Evolutionary conservation across 2,329 filamentous ascomycete species (phyloP).

Genomic region (Trichoderma asperellum): DNA sequence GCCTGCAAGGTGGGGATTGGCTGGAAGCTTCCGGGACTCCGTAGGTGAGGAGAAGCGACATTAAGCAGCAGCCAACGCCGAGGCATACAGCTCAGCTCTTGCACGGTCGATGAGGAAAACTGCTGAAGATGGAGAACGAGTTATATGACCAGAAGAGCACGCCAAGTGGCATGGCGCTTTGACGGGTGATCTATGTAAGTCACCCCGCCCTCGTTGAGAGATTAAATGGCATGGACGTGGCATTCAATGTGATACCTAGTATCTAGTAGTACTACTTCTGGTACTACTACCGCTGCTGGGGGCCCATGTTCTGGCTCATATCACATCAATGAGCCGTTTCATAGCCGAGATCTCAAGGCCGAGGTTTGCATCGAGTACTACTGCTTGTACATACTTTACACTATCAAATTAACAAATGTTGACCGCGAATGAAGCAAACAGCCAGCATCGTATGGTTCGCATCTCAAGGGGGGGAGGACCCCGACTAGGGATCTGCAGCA

Average conservation of each 20-base stretch:
- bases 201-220: conserved; percentile 16
- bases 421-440: not conserved
- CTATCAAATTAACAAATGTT: not conserved
- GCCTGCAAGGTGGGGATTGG: conserved; percentile 23
- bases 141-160: not conserved
- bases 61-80: not conserved
- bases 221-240: conserved; percentile 9
- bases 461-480: conserved; percentile 23
- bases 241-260: not conserved
- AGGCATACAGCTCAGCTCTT: not conserved
- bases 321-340: conserved; percentile 13
- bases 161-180: not conserved
- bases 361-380: not conserved
- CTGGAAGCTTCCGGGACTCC: not conserved
- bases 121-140: not conserved
- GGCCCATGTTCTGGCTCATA: conserved; percentile 12
- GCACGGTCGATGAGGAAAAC: not conserved
- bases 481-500: conserved; percentile 26
- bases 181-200: not conserved
- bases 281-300: not conserved
- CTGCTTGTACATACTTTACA: not conserved
- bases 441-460: not conserved
- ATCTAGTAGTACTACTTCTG: not conserved
- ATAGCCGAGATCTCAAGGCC: conserved; percentile 16
- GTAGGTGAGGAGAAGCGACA: conserved; percentile 7